Evolutionary conservation across 192 early-diverging fungal species (phyloP).

Genomic region (Umbelopsis isabellina): DNA sequence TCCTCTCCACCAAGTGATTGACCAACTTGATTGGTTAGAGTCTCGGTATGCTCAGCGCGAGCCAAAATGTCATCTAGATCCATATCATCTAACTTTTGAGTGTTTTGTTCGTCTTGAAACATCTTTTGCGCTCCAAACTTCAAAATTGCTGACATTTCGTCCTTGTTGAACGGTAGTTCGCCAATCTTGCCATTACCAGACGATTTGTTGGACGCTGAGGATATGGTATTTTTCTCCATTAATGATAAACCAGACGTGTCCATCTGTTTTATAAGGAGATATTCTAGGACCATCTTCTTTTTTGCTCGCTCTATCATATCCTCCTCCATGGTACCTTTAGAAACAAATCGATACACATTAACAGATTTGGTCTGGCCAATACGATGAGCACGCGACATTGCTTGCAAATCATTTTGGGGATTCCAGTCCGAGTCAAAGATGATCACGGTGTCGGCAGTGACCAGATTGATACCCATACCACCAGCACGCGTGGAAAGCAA

Average conservation of each 20-base stretch:
- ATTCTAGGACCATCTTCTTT: conserved; percentile 98
- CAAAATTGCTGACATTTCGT: conserved; percentile 89
- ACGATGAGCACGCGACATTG: conserved; percentile 95
- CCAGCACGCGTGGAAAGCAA: conserved; percentile 93
- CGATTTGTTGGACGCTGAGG: conserved; percentile 8
- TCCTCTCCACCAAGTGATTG: conserved; percentile 71
- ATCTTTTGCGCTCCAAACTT: conserved; percentile 97
- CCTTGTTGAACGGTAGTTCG: conserved; percentile 63
- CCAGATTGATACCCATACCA: conserved; percentile 93
- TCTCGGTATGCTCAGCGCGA: conserved; percentile 89
- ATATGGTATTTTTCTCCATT: conserved; percentile 1
- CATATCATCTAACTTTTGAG: conserved; percentile 84
- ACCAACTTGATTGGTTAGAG: conserved; percentile 62
- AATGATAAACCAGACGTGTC: conserved; percentile 32
- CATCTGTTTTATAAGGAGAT: conserved; percentile 96
- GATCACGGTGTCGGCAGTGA: conserved; percentile 95
- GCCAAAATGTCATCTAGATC: conserved; percentile 96
- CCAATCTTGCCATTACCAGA: conserved; percentile 13
- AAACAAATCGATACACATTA: conserved; percentile 94
- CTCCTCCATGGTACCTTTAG: conserved; percentile 96
- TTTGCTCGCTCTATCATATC: conserved; percentile 97
- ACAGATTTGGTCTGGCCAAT: conserved; percentile 97
- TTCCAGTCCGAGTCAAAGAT: conserved; percentile 92
- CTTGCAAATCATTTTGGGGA: conserved; percentile 94
- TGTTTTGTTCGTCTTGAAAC: conserved; percentile 73